Conservation (phyloP, 306 rosid species). For the Begonia peltatifolia region DNA sequence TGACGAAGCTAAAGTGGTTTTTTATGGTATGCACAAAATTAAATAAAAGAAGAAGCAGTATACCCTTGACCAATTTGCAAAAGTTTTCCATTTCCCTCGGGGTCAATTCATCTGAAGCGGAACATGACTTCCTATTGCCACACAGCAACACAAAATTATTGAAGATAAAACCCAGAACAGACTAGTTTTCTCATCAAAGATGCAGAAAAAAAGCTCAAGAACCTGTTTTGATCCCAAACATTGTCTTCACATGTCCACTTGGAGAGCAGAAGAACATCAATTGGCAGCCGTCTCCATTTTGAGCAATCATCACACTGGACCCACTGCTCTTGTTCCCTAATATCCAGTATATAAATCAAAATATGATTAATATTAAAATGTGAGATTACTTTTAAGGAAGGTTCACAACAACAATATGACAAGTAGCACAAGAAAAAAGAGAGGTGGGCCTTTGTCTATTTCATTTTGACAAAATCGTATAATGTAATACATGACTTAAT, state of each 20-base stretch:
- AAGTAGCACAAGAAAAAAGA: not conserved
- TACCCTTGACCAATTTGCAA: constrained; percentile 71
- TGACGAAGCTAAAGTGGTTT: no score
- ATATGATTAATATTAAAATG: not conserved
- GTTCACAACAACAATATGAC: not conserved
- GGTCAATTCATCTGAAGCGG: constrained; percentile 67
- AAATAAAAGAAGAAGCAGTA: constrained; percentile 1
- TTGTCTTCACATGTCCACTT: constrained; percentile 81
- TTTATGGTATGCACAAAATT: no score
- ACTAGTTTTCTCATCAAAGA: not conserved
- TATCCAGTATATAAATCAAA: constrained; percentile 15
- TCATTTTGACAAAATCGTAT: no score
- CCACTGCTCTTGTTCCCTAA: constrained; percentile 89
- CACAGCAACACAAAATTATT: constrained; percentile 8
- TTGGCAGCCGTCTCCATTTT: constrained; percentile 86
- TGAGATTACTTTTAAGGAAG: not conserved
- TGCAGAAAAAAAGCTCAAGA: not conserved
- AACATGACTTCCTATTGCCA: constrained; percentile 67
- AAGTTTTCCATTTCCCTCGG: constrained; percentile 76
- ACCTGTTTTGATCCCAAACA: constrained; percentile 84
- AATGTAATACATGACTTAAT: no score
- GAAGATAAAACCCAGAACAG: not conserved
- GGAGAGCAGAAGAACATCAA: constrained; percentile 68
- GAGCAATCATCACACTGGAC: constrained; percentile 85
- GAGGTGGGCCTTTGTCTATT: not conserved